Conservation (phyloP, 2,329 filamentous ascomycete genomes). For the Hypoxylon sp. region DNA sequence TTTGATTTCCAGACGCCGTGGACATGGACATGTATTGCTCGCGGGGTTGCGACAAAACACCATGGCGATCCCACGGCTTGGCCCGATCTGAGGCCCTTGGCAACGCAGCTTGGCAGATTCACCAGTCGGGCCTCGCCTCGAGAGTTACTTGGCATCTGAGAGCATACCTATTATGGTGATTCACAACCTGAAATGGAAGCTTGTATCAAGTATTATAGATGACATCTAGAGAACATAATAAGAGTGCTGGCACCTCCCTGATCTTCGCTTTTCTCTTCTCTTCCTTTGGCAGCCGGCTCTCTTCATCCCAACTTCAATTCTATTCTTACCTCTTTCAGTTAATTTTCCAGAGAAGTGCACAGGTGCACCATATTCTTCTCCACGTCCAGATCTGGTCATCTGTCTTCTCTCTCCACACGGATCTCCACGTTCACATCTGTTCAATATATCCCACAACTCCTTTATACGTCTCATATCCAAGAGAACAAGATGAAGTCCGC, state of each 20-base stretch:
- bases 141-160: slow-evolving; percentile 14
- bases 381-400: slow-evolving; percentile 38
- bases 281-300: slow-evolving; percentile 33
- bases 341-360: slow-evolving; percentile 42
- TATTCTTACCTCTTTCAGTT: slow-evolving; percentile 18
- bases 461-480: slow-evolving; percentile 39
- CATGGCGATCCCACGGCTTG: slow-evolving; percentile 48
- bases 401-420: slow-evolving; percentile 20
- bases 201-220: slow-evolving; percentile 16
- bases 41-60: slow-evolving; percentile 36
- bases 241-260: slow-evolving; percentile 10
- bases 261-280: slow-evolving; percentile 26
- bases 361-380: slow-evolving; percentile 44
- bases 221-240: slow-evolving; percentile 30
- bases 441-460: background rate
- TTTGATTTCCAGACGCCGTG: slow-evolving; percentile 17
- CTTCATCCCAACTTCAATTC: slow-evolving; percentile 36
- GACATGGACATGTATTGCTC: slow-evolving; percentile 14
- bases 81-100: slow-evolving; percentile 47
- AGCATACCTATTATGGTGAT: slow-evolving; percentile 15
- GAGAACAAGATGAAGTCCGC: slow-evolving; percentile 47
- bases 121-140: background rate
- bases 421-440: background rate
- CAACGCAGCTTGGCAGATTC: slow-evolving; percentile 37
- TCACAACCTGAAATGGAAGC: background rate